Evolutionary conservation across 192 early-diverging fungal species (phyloP), one percentile per base, ranked within the genome.

Genomic region (Coemansia sp.): DNA sequence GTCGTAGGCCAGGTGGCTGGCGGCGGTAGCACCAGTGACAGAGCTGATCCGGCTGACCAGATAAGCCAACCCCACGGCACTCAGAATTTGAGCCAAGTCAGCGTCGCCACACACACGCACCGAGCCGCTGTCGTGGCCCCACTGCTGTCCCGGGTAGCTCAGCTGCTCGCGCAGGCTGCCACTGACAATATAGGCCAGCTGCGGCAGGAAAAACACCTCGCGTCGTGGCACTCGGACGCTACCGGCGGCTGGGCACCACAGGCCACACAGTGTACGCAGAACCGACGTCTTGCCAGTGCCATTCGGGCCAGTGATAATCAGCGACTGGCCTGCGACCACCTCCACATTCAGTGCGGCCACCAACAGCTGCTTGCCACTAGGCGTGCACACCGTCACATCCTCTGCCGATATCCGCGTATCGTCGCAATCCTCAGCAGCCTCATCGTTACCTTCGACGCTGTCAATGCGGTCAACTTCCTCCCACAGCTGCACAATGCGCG

Each of bases 221-320:
- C 36, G 18, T 39, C 14, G 22, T 35, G 78, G 74, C 9, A 77
- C 43, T 21, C 34, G 59, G 50, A 85, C 52, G 12, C 18, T 58
- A 68, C 91, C 92, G n/a, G 59, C 52, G 0, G 59, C 62, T 11
- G 85, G 76, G 14, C 66, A 79, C 90, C 90, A 95, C 33, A 97
- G 63, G 0, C 90, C 90, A 17, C 87, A 86, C 42, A 95, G 78
- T 6, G 84, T 84, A 5, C 93, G 83, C 18, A 95, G 54, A 15
- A 97, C 39, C 6, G 90, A 90, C 14, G 90, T 89, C 64, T 97
- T 97, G 33, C 95, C 95, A 15, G 72, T 66, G 67, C 95, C 95
- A 56, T 92, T 93, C 5, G 89, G 86, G 1, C 90, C 91, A 6
- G 79, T 82, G 56, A 94, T 80, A 18, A 90, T 64, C 40, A 90